phyloP scores from a whole-genome alignment of 2,329 filamentous ascomycete species.

The Fusarium subglutinans region DNA sequence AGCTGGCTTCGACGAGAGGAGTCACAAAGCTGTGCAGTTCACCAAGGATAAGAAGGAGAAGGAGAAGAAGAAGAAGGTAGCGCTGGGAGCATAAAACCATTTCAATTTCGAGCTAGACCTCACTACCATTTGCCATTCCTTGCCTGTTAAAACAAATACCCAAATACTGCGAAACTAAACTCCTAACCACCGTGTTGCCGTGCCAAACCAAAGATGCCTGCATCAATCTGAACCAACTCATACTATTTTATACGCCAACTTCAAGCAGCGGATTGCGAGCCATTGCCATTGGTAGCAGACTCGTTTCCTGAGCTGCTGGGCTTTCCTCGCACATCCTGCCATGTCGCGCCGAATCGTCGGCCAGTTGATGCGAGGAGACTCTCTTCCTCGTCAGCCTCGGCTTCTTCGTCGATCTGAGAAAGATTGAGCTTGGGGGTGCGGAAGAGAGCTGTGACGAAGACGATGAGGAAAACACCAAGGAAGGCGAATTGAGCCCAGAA shows the following conservation, averaged over 20 bases:
- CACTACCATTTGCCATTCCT: conserved; percentile 1
- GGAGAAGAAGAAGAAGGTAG: conserved; percentile 48
- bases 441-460: conserved; percentile 82
- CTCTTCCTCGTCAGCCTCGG: conserved; percentile 93
- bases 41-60: conserved; percentile 50
- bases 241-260: not conserved
- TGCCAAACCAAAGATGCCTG: conserved; percentile 7
- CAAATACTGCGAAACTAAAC: conserved; percentile 13
- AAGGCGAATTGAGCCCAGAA: conserved; percentile 98
- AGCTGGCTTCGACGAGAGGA: conserved; percentile 75
- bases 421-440: conserved; percentile 81
- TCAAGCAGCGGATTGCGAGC: conserved; percentile 33
- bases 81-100: conserved; percentile 48
- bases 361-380: conserved; percentile 86
- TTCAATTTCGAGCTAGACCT: conserved; percentile 25
- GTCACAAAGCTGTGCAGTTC: conserved; percentile 73
- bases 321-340: conserved; percentile 82
- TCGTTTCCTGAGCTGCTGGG: conserved; percentile 31
- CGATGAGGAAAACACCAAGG: conserved; percentile 81
- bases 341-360: conserved; percentile 83
- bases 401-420: conserved; percentile 83
- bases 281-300: conserved; percentile 24
- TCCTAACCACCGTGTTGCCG: conserved; percentile 14
- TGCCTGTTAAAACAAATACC: conserved; percentile 24
- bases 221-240: not conserved